Base-by-base conservation (phyloP, 2,329 filamentous ascomycete genomes). In the Dactylellina cionopaga region DNA sequence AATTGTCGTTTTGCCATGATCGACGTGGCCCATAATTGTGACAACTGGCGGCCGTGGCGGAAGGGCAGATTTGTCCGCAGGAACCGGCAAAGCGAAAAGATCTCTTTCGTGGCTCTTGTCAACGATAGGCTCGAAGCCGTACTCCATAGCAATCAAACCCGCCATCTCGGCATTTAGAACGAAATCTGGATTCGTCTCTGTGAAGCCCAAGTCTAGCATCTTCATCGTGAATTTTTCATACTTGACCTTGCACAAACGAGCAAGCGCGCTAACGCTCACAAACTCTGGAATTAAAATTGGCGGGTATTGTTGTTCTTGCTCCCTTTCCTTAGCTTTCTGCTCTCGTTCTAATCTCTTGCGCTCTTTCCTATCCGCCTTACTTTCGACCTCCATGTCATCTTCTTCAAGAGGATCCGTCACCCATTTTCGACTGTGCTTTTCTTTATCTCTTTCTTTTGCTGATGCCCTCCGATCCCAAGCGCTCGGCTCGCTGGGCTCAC, bases 1-100 rank as follows among this genome's bases (percentile, higher is more conserved):
- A 41, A 99, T 88, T 0, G 96, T 99, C 0, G 95, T 99, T 83
- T 99, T 99, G 59, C 95, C 95, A 80, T 99, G 95, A 79, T 99
- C 96, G 77, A 99, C 95, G 75, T 99, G 95, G 1, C 95, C 95
- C 96, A 99, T 99, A 78, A 99, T 99, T 0, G 96, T 98, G 37
- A 99, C 93, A 33, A 99, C 92, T 0, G 95, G 96, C 5, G 95
- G 94, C 13, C 96, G 87, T 31, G 83, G 81, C 1, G 92, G 92
- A 5, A 97, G 81, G 11, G 80, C 76, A 0, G 90, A 87, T 51
- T 83, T 85, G 79, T 94, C 91, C 77, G 88, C 88, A 6, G 87
- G 86, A 24, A 85, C 82, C 0, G 92, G 89, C 9, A 89, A 86
- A 22, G 90, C 85, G 73, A 85, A 86, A 37, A 99, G 81, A 79